A percentile compares a stretch with the other conserved stretches of the same genome.
Evolutionary conservation across 495 filamentous ascomycete genomes (phyloP).

Genomic region (Podospora pseudopauciseta): DNA sequence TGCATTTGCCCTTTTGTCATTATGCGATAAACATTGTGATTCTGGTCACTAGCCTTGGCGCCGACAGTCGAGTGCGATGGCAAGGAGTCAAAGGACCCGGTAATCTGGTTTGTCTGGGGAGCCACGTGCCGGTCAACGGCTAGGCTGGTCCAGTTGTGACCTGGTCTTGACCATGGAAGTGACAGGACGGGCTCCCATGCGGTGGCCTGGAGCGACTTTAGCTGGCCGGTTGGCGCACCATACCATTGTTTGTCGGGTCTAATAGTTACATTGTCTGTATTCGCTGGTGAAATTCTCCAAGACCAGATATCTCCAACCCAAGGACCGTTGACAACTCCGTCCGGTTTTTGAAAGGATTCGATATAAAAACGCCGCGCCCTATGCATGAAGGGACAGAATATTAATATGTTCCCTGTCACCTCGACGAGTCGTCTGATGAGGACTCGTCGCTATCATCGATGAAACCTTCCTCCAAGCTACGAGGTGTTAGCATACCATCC

Average conservation of each 20-base stretch:
- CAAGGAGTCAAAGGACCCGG: background rate
- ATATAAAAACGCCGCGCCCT: constrained; percentile 21
- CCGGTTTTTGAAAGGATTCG: constrained; percentile 5
- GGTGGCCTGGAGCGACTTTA: background rate
- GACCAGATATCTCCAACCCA: background rate
- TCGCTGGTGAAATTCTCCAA: background rate
- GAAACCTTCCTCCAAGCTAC: constrained; percentile 40
- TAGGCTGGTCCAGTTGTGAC: background rate
- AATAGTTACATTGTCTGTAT: background rate
- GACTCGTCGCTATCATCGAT: constrained; percentile 37
- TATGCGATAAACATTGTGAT: no score
- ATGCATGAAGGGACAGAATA: constrained; percentile 13
- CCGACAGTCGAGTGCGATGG: background rate
- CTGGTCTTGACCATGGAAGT: background rate
- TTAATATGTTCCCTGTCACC: constrained; percentile 14
- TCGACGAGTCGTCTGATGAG: background rate
- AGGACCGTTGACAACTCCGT: background rate
- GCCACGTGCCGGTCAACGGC: background rate
- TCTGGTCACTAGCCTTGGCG: background rate
- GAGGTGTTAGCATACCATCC: constrained; percentile 19
- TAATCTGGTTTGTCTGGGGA: background rate
- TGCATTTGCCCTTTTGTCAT: no score
- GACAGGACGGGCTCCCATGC: background rate
- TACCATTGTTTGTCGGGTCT: background rate
- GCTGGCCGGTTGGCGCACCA: background rate